Conservation (phyloP, 306 rosid species). For the Oxytropis ochrocephala region DNA sequence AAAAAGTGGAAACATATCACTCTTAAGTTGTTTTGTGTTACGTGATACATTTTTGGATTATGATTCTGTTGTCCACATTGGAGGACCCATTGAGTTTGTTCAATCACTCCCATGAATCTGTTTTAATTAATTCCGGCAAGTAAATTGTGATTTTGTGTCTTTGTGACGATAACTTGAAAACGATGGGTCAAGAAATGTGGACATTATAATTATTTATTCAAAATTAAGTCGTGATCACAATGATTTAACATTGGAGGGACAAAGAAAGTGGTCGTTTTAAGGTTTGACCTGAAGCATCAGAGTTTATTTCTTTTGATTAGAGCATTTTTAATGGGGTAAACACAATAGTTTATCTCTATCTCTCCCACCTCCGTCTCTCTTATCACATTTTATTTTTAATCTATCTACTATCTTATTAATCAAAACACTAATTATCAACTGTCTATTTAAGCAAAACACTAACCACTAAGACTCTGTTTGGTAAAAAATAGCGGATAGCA, state of each 20-base stretch:
- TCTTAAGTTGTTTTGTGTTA: not conserved
- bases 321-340: too few species aligned
- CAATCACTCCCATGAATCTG: constrained; percentile 27
- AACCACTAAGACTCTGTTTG: too few species aligned
- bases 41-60: constrained; percentile 4
- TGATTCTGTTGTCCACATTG: constrained; percentile 28
- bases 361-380: too few species aligned
- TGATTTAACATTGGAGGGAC: not conserved
- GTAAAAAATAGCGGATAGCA: too few species aligned
- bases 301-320: not conserved
- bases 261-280: not conserved
- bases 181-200: constrained; percentile 1
- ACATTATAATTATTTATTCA: not conserved
- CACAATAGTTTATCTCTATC: too few species aligned
- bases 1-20: constrained; percentile 22
- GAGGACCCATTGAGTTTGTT: constrained; percentile 33
- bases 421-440: too few species aligned
- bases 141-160: not conserved
- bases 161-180: constrained; percentile 20
- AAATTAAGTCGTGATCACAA: not conserved
- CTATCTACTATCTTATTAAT: too few species aligned
- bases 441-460: too few species aligned
- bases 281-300: not conserved
- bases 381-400: too few species aligned
- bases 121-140: constrained; percentile 12